Base-by-base conservation (phyloP, 441 rosid genomes). In the Eruca vesicaria region DNA sequence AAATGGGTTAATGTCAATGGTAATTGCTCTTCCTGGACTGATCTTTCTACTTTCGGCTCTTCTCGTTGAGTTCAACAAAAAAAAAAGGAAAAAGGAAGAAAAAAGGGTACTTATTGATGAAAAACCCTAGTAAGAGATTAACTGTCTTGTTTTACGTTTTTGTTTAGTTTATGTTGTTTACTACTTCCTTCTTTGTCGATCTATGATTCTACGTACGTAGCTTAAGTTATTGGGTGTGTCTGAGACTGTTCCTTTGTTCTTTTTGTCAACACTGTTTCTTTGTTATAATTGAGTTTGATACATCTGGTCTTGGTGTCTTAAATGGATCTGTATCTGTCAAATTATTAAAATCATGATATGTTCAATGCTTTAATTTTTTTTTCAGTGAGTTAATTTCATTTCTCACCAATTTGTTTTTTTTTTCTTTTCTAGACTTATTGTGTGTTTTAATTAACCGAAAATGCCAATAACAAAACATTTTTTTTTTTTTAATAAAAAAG, bases 21-120 rank as follows among this genome's bases (percentile, higher is more conserved):
- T 63, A 66, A 73, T 56, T 66, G 68, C 69, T 69, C 75, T 78
- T 77, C 88, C 15, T 92, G 97, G 98, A 89, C 87, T 5, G 97
- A 94, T 90, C 86, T 85, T 77, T 89, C 95, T 9, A 84, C 87
- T 72, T 92, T 90, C 69, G 86, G 87, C 78, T 88, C 97, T 78
- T 90, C 94, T 70, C 90, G 94, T 32, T 86, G 89, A 9, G 85
- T 77, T 73, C 83, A 84, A 35, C 56, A 29, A 12, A 43, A 4
- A n/a, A 28, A 7, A 21, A 4, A n/a, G n/a, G 10, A 33, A 23
- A 41, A 18, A 35, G 73, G n/a, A n/a, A n/a, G n/a, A n/a, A 83
- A 52, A 15, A 83, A 80, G 74, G 65, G 64, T 76, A 56, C 68
- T 56, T 72, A 48, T 71, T 45, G 58, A 68, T 70, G 62, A 8